Conservation (phyloP, 2,329 filamentous ascomycete species). For the Raffaelea ambrosiae region DNA sequence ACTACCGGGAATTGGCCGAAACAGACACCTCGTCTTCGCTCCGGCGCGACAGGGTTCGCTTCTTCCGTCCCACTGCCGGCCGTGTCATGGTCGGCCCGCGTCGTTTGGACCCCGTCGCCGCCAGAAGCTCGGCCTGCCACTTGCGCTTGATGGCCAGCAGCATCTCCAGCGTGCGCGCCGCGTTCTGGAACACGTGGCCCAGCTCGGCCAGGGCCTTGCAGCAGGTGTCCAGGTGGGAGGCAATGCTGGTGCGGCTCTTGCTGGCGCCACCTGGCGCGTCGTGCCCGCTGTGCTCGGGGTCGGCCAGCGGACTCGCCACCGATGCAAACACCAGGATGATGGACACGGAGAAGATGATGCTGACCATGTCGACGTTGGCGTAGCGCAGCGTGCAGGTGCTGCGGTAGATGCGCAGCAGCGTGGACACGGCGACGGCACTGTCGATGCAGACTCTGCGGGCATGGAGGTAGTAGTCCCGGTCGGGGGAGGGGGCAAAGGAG, state of each 20-base stretch:
- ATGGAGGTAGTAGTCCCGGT: background rate
- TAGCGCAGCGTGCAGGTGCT: slow-evolving; percentile 29
- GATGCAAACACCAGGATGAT: slow-evolving; percentile 25
- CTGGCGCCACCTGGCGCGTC: no score
- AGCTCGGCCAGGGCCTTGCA: slow-evolving; percentile 4
- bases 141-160: slow-evolving; percentile 2
- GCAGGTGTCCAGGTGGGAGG: slow-evolving; percentile 1
- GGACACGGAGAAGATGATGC: slow-evolving; percentile 34
- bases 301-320: no score
- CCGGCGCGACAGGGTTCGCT: no score
- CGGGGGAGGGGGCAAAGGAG: background rate
- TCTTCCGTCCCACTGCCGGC: no score
- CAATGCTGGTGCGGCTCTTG: no score
- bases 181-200: background rate
- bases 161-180: slow-evolving; percentile 1
- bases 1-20: no score
- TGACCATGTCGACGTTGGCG: slow-evolving; percentile 33
- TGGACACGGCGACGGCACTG: slow-evolving; percentile 27
- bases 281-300: no score
- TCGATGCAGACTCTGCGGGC: slow-evolving; percentile 32
- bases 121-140: no score
- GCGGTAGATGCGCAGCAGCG: slow-evolving; percentile 29
- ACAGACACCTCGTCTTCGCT: no score
- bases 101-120: no score
- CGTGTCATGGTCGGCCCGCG: no score